These are phyloP conservation scores for Ophiorrhiza pumila DNA, from an alignment of 257 asterid genomes.

Conservation along the genomic window DNA sequence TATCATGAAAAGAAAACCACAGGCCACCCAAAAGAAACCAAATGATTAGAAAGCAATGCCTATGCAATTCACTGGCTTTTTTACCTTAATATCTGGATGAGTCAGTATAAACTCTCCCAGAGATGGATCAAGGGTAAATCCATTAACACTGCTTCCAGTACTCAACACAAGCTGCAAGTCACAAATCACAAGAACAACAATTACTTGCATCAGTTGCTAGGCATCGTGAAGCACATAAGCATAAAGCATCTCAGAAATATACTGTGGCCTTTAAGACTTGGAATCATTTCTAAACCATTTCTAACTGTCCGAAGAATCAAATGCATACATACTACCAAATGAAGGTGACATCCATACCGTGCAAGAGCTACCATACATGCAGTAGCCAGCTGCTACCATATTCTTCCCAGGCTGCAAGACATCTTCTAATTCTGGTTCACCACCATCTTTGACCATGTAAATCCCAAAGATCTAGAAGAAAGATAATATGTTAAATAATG, in stretches of 20 bases:
- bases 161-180: conserved; percentile 66
- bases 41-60: not conserved
- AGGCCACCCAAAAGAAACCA: not conserved
- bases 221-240: not conserved
- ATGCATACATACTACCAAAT: not conserved
- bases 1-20: not conserved
- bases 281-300: conserved; percentile 4
- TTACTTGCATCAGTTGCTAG: not conserved
- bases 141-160: conserved; percentile 88
- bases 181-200: conserved; percentile 1
- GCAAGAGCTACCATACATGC: conserved; percentile 99
- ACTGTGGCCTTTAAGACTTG: not conserved
- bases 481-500: conserved; percentile 7
- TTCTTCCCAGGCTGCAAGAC: conserved; percentile 94
- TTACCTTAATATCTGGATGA: conserved; percentile 92
- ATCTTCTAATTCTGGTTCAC: conserved; percentile 67
- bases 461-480: conserved; percentile 80
- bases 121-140: conserved; percentile 96
- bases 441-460: conserved; percentile 55
- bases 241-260: not conserved
- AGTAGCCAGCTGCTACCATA: conserved; percentile 94
- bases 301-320: not conserved
- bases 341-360: conserved; percentile 40
- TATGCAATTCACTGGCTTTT: not conserved
- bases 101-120: conserved; percentile 96